Evolutionary conservation across 2,329 filamentous ascomycete species (phyloP).

Genomic region (Trichophyton rubrum): DNA sequence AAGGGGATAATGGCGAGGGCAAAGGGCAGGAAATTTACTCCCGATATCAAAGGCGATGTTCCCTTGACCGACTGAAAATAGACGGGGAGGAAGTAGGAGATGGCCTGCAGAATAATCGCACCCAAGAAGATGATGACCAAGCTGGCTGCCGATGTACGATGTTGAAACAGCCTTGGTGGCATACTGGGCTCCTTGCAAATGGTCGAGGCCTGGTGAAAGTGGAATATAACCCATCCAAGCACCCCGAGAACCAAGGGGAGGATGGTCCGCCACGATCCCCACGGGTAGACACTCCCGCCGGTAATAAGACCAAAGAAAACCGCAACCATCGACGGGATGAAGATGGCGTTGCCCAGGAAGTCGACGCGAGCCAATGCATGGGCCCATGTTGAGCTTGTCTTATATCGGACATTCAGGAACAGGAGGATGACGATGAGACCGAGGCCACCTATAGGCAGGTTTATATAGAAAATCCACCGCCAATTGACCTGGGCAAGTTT

Average conservation of each 20-base stretch:
- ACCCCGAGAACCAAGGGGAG: constrained; percentile 4
- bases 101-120: neutral
- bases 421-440: constrained; percentile 23
- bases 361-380: constrained; percentile 15
- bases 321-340: constrained; percentile 4
- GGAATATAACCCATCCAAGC: neutral
- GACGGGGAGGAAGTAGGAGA: constrained; percentile 9
- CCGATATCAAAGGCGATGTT: constrained; percentile 3
- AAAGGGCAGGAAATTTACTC: constrained; percentile 7
- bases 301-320: constrained; percentile 6
- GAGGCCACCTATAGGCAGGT: constrained; percentile 7
- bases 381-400: constrained; percentile 23
- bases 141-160: neutral
- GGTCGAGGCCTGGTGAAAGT: neutral
- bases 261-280: constrained; percentile 4
- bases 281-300: constrained; percentile 6
- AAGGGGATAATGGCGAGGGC: constrained; percentile 13
- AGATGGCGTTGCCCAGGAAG: constrained; percentile 3
- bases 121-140: constrained; percentile 1
- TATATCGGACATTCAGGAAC: constrained; percentile 28
- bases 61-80: constrained; percentile 7
- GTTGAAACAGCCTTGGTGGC: constrained; percentile 2
- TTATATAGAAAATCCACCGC: constrained; percentile 13
- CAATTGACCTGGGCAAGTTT: constrained; percentile 13
- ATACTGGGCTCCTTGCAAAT: constrained; percentile 2